Evolutionary conservation across 2,329 filamentous ascomycete genomes (phyloP).

Genomic region (Xenoacremonium recifei): DNA sequence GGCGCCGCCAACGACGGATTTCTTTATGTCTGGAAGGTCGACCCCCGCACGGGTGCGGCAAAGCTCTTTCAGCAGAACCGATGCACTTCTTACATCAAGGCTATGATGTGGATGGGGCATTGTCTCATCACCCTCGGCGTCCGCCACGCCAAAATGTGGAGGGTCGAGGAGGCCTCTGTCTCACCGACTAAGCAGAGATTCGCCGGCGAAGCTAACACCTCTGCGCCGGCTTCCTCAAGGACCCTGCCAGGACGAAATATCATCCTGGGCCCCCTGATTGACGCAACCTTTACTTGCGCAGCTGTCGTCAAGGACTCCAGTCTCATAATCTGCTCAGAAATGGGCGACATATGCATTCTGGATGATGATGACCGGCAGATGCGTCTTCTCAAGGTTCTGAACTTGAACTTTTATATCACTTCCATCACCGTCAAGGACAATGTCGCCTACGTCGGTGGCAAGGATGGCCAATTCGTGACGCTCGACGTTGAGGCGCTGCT

Average conservation of each 20-base stretch:
- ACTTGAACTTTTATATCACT: slow-evolving; percentile 65
- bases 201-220: slow-evolving; percentile 37
- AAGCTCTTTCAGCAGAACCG: slow-evolving; percentile 83
- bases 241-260: slow-evolving; percentile 85
- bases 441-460: slow-evolving; percentile 67
- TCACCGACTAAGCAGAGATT: slow-evolving; percentile 66
- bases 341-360: slow-evolving; percentile 84
- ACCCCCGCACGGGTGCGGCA: slow-evolving; percentile 76
- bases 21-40: slow-evolving; percentile 86
- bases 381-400: slow-evolving; percentile 65
- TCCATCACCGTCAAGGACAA: slow-evolving; percentile 63
- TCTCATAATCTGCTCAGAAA: slow-evolving; percentile 82
- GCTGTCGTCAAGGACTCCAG: slow-evolving; percentile 66
- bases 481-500: slow-evolving; percentile 51
- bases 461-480: slow-evolving; percentile 57
- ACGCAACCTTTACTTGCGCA: slow-evolving; percentile 80
- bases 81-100: slow-evolving; percentile 81
- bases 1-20: slow-evolving; percentile 91
- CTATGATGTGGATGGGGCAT: slow-evolving; percentile 88
- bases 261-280: slow-evolving; percentile 75
- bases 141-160: slow-evolving; percentile 92
- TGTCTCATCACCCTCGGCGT: slow-evolving; percentile 84
- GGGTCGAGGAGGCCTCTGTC: slow-evolving; percentile 65
- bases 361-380: slow-evolving; percentile 74
- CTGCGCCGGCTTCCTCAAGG: slow-evolving; percentile 42